These are phyloP conservation scores for Yamadazyma kitorensis DNA, from an alignment of 805 yeast species.

Conservation along the genomic window DNA sequence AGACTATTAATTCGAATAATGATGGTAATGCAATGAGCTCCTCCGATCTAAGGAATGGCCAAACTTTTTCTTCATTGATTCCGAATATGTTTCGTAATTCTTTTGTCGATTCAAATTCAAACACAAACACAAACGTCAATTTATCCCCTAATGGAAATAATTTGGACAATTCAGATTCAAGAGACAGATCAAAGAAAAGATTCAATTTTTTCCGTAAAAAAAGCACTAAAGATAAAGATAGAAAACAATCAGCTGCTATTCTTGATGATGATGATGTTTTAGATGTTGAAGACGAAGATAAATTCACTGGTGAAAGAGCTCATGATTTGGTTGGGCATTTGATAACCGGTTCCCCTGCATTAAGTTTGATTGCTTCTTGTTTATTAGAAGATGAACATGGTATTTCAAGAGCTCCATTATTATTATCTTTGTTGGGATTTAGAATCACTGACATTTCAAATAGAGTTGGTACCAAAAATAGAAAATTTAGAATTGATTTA, in stretches of 20 bases:
- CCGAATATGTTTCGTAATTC: slow-evolving; percentile 15
- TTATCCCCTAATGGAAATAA: not conserved
- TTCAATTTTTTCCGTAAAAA: slow-evolving; percentile 25
- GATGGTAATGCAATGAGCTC: not conserved
- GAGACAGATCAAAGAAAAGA: slow-evolving; percentile 11
- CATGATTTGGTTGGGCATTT: slow-evolving; percentile 40
- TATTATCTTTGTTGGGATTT: slow-evolving; percentile 70
- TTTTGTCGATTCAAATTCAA: not conserved
- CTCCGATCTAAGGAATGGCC: slow-evolving; percentile 5
- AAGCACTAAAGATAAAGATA: slow-evolving; percentile 20
- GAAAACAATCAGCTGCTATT: slow-evolving; percentile 16
- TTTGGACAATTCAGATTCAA: slow-evolving; percentile 1
- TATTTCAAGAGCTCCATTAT: slow-evolving; percentile 74
- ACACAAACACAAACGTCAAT: too few relatives aligned
- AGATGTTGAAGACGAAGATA: slow-evolving; percentile 18
- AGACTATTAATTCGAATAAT: not conserved
- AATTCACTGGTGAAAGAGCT: slow-evolving; percentile 35
- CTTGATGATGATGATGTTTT: slow-evolving; percentile 15
- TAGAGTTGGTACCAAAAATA: slow-evolving; percentile 35
- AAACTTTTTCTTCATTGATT: slow-evolving; percentile 15
- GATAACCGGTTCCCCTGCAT: slow-evolving; percentile 68
- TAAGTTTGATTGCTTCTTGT: slow-evolving; percentile 69
- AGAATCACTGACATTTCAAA: slow-evolving; percentile 52
- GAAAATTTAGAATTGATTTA: slow-evolving; percentile 62
- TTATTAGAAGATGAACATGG: slow-evolving; percentile 76